phyloP scores from a whole-genome alignment of 2,329 filamentous ascomycete genomes.

The Dissoconium aciculare region DNA sequence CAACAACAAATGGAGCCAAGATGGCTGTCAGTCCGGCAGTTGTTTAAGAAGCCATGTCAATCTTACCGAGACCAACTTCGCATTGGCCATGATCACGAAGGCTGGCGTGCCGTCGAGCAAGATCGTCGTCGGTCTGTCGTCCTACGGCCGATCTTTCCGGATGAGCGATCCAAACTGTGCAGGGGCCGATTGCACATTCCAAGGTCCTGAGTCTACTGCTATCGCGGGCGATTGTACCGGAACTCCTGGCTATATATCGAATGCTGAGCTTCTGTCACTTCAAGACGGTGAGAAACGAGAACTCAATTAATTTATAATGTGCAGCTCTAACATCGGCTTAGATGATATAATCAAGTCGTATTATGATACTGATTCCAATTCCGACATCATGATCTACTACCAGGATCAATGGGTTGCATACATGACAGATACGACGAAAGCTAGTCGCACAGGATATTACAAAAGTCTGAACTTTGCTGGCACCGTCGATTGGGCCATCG shows the following conservation, averaged over 20 bases:
- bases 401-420: conserved; percentile 14
- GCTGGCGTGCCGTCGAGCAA: conserved; percentile 10
- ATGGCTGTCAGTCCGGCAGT: neutral
- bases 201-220: conserved; percentile 2
- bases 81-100: conserved; percentile 12
- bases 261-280: neutral
- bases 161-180: conserved; percentile 19
- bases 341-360: neutral
- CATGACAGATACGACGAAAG: conserved; percentile 16
- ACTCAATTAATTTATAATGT: too few species aligned
- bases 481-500: conserved; percentile 26
- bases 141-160: conserved; percentile 27
- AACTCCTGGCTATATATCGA: too few species aligned
- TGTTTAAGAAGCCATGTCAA: conserved; percentile 21
- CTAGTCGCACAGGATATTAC: conserved; percentile 10
- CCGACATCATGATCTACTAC: conserved; percentile 11
- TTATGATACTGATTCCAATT: conserved; percentile 2
- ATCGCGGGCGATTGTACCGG: conserved; percentile 4
- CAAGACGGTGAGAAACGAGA: conserved; percentile 3
- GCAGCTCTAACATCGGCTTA: too few species aligned
- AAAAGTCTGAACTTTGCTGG: conserved; percentile 21
- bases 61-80: conserved; percentile 13
- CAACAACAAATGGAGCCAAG: neutral
- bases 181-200: conserved; percentile 14
- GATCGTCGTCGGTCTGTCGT: conserved; percentile 25